Conservation (phyloP, 192 early-diverging fungal species). For the Coemansia sp. region DNA sequence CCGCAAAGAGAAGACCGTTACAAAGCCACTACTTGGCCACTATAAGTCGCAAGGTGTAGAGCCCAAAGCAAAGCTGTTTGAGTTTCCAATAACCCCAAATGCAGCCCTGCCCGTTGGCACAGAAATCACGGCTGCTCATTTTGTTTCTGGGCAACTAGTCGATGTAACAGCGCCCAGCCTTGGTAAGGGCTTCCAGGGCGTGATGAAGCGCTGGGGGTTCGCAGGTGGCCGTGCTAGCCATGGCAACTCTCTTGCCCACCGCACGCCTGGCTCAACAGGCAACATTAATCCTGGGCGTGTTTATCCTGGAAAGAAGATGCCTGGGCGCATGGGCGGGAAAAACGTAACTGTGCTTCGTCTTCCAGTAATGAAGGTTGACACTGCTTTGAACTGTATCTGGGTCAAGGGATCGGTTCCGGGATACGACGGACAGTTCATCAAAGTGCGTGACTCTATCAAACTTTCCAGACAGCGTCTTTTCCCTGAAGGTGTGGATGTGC, state of each 20-base stretch:
- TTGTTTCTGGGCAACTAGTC: constrained; percentile 93
- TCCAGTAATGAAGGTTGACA: constrained; percentile 86
- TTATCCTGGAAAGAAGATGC: constrained; percentile 98
- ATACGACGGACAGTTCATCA: constrained; percentile 78
- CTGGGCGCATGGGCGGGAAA: constrained; percentile 91
- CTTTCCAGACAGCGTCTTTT: constrained; percentile 65
- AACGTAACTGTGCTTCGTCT: constrained; percentile 77
- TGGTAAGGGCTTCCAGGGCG: constrained; percentile 95
- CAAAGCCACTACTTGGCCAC: constrained; percentile 75
- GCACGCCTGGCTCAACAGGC: constrained; percentile 88
- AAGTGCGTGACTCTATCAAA: constrained; percentile 84
- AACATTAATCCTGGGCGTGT: constrained; percentile 84
- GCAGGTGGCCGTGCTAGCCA: constrained; percentile 90
- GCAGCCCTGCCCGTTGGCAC: constrained; percentile 70
- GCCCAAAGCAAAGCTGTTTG: constrained; percentile 78
- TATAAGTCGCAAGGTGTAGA: constrained; percentile 67
- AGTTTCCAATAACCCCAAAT: constrained; percentile 84
- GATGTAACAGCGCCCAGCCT: constrained; percentile 85
- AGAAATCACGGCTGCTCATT: constrained; percentile 80
- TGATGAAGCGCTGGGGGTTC: constrained; percentile 97
- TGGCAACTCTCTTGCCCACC: constrained; percentile 88
- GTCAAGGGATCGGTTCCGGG: constrained; percentile 93
- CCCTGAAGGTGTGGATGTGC: constrained; percentile 63
- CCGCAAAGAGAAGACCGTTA: constrained; percentile 62
- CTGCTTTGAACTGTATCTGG: constrained; percentile 81